Base-by-base conservation (phyloP, 2,329 filamentous ascomycete genomes). In the Sordariomycetes sp. region DNA sequence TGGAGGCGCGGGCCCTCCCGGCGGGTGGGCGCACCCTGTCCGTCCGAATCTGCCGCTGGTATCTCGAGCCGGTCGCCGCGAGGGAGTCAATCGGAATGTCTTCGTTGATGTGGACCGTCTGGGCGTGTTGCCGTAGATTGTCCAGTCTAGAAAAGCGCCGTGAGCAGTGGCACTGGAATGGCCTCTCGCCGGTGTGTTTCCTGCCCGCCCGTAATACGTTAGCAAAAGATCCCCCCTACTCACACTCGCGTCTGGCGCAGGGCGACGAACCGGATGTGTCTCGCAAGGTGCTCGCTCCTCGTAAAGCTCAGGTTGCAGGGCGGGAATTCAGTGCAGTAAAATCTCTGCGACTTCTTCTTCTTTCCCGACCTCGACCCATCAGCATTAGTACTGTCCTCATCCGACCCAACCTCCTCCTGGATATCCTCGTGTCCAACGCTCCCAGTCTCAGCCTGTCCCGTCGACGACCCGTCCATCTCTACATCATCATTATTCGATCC, bases 71-170 rank as follows among this genome's bases (percentile, higher is more conserved):
- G 1, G 89, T 94, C 3, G 92, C 94, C 17, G 94, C 94, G 22
- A 97, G 80, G 1, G 94, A 97, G 68, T 96, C 90, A 48, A 85
- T 84, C 3, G 94, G 94, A 36, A 99, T 99, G 58, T 96, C 90
- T 69, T 97, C 94, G 68, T 97, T 96, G 59, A 95, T 88, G 68
- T 99, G 94, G 1, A 99, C 94, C 0, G 94, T 97, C 70, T 96
- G 91, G 52, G 94, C 94, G 76, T 99, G 94, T 68, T 99, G 94
- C 59, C 94, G 84, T 55, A 99, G 75, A 67, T 99, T 99, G 70
- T 99, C 92, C 52, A 97, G 80, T 54, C 92, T 83, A 10, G 94
- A 97, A 69, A 99, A 99, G 25, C 90, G 83, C 55, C 94, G 83
- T 2, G 87, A 89, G 70, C 94, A 99, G 70, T 97, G 94, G 64